Evolutionary conservation across 2,329 filamentous ascomycete species (phyloP).

Genomic region (Elsinoe perseae): DNA sequence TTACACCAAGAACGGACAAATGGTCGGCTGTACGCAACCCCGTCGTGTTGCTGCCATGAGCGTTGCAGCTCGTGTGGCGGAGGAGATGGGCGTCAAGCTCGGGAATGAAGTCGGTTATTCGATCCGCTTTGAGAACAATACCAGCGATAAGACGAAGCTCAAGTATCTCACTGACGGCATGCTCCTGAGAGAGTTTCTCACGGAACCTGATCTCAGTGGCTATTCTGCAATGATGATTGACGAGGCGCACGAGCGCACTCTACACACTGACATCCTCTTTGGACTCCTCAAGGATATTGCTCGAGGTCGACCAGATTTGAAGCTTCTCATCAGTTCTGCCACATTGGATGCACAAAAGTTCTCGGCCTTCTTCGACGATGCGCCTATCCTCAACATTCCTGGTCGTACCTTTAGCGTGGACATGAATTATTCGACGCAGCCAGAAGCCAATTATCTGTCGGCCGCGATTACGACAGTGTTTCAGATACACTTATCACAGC

Average conservation of each 20-base stretch:
- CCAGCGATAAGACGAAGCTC: slow-evolving; percentile 80
- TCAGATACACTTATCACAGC: slow-evolving; percentile 85
- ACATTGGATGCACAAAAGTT: slow-evolving; percentile 95
- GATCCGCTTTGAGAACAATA: slow-evolving; percentile 90
- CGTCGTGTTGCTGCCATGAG: slow-evolving; percentile 95
- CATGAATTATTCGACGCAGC: slow-evolving; percentile 81
- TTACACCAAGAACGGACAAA: slow-evolving; percentile 74
- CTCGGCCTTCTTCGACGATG: slow-evolving; percentile 81
- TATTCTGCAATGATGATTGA: slow-evolving; percentile 94
- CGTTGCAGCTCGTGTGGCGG: slow-evolving; percentile 89
- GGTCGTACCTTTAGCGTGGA: slow-evolving; percentile 84
- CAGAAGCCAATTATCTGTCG: slow-evolving; percentile 87
- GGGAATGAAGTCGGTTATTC: slow-evolving; percentile 91
- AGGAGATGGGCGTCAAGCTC: slow-evolving; percentile 84
- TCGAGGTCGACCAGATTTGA: slow-evolving; percentile 73
- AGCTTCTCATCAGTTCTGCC: slow-evolving; percentile 84
- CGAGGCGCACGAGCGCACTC: slow-evolving; percentile 89
- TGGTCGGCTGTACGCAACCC: slow-evolving; percentile 89
- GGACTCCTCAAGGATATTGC: slow-evolving; percentile 84
- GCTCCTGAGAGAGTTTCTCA: slow-evolving; percentile 81
- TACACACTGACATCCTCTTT: slow-evolving; percentile 83
- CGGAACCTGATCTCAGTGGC: slow-evolving; percentile 70
- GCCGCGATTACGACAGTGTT: slow-evolving; percentile 90
- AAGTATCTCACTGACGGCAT: slow-evolving; percentile 99
- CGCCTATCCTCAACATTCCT: slow-evolving; percentile 90